Conservation (phyloP, 257 asterid species). For the Solanum sitiens region DNA sequence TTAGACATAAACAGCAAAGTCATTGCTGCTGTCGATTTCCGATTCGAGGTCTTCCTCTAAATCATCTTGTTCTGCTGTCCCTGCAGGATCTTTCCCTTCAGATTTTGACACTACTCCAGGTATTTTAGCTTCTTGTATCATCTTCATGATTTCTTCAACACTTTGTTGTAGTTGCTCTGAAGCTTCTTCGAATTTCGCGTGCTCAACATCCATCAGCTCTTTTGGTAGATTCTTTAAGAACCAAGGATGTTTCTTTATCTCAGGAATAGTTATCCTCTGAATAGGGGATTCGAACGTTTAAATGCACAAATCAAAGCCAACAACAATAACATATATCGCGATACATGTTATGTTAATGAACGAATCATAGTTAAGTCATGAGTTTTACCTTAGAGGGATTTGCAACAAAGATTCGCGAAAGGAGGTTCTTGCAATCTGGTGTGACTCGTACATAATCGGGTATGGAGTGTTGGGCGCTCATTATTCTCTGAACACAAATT, state of each 20-base stretch:
- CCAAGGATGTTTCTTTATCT: slow-evolving; percentile 88
- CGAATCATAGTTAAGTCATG: not conserved
- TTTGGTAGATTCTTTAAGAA: slow-evolving; percentile 76
- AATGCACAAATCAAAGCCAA: not conserved
- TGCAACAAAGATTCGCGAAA: slow-evolving; percentile 78
- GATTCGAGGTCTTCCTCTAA: slow-evolving; percentile 18
- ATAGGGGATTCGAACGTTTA: not conserved
- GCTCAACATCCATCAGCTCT: slow-evolving; percentile 65
- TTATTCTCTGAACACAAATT: slow-evolving; percentile 54
- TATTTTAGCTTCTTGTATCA: slow-evolving; percentile 58
- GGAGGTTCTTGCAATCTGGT: slow-evolving; percentile 84
- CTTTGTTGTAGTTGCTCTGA: slow-evolving; percentile 45
- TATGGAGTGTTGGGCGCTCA: slow-evolving; percentile 78
- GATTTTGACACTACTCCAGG: slow-evolving; percentile 13
- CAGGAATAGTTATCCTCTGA: slow-evolving; percentile 78
- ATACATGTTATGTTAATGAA: not conserved
- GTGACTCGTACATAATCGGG: slow-evolving; percentile 91
- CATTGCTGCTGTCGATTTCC: slow-evolving; percentile 23
- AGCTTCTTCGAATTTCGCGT: slow-evolving; percentile 31
- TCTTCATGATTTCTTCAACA: slow-evolving; percentile 75
- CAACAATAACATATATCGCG: not conserved
- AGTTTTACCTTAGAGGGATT: slow-evolving; percentile 57
- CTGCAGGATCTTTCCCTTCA: not conserved
- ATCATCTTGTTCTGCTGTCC: slow-evolving; percentile 17
- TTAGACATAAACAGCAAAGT: slow-evolving; percentile 8